These are phyloP conservation scores for Grosmannia penicillata DNA, from an alignment of 2,329 filamentous ascomycete genomes.

Conservation along the genomic window DNA sequence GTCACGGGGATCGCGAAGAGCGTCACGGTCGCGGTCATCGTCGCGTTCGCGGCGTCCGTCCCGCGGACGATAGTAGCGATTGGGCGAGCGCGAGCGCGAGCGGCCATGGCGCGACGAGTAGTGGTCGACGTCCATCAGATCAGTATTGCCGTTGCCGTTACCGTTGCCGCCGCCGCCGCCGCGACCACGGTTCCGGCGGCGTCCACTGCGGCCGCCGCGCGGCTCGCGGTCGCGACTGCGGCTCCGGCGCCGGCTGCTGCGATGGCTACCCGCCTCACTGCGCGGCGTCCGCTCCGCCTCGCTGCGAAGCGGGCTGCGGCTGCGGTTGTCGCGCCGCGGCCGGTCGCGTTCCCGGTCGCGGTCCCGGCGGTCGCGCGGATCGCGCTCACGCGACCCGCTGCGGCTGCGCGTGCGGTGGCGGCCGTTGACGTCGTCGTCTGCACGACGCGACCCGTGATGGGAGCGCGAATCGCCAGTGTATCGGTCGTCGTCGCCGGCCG, in stretches of 20 bases:
- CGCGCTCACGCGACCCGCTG: constrained; percentile 21
- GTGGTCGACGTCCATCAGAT: constrained; percentile 15
- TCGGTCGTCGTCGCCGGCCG: not conserved
- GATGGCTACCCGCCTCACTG: constrained; percentile 67
- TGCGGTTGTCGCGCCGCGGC: constrained; percentile 34
- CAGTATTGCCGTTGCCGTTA: constrained; percentile 11
- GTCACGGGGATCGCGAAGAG: no score
- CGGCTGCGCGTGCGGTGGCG: constrained; percentile 1
- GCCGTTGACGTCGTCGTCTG: constrained; percentile 7
- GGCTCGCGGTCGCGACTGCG: constrained; percentile 61
- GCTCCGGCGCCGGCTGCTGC: constrained; percentile 68
- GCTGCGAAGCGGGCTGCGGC: constrained; percentile 33
- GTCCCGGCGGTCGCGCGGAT: constrained; percentile 4
- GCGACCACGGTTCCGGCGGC: constrained; percentile 32
- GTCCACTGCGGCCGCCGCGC: constrained; percentile 51
- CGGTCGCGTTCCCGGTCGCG: constrained; percentile 19
- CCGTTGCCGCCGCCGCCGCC: constrained; percentile 1
- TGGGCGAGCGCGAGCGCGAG: constrained; percentile 61
- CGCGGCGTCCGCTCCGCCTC: constrained; percentile 35
- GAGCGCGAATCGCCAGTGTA: constrained; percentile 6
- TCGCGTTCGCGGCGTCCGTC: constrained; percentile 30
- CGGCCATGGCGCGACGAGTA: constrained; percentile 37
- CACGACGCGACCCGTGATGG: not conserved
- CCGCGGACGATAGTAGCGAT: constrained; percentile 40
- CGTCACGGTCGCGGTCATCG: constrained; percentile 14